phyloP scores from a whole-genome alignment of 352 stramenopile species.

The Globisporangium irregulare region DNA sequence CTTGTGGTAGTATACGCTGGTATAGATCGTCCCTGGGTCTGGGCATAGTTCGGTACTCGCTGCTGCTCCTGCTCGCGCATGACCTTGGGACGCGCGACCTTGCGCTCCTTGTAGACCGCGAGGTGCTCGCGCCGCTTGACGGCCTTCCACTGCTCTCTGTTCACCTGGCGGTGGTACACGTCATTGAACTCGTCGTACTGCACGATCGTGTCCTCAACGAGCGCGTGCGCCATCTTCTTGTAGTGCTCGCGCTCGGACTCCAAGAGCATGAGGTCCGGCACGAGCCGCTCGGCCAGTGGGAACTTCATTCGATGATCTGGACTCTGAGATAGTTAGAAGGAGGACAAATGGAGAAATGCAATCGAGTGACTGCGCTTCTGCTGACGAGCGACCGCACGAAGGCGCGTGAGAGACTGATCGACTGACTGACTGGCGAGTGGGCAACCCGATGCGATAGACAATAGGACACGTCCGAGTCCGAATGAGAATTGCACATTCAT shows the following conservation, averaged over 20 bases:
- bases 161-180: slow-evolving; percentile 13
- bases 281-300: slow-evolving; percentile 18
- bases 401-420: not conserved
- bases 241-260: slow-evolving; percentile 28
- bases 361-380: slow-evolving; percentile 1
- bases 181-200: slow-evolving; percentile 19
- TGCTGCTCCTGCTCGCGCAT: slow-evolving; percentile 1
- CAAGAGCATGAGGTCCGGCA: slow-evolving; percentile 25
- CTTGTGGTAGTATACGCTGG: not conserved
- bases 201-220: slow-evolving; percentile 25
- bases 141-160: slow-evolving; percentile 16
- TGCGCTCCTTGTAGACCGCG: slow-evolving; percentile 21
- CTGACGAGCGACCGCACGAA: not conserved
- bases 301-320: slow-evolving; percentile 19
- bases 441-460: not conserved
- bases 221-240: slow-evolving; percentile 25
- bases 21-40: not conserved
- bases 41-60: not conserved
- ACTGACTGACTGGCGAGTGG: not conserved
- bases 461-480: too few species aligned
- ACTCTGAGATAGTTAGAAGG: not conserved
- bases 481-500: not conserved
- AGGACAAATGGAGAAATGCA: not conserved
- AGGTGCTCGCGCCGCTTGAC: slow-evolving; percentile 17
- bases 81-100: slow-evolving; percentile 8